Conservation (phyloP, 768 basidiomycete genomes). For the Suillus tomentosus region DNA sequence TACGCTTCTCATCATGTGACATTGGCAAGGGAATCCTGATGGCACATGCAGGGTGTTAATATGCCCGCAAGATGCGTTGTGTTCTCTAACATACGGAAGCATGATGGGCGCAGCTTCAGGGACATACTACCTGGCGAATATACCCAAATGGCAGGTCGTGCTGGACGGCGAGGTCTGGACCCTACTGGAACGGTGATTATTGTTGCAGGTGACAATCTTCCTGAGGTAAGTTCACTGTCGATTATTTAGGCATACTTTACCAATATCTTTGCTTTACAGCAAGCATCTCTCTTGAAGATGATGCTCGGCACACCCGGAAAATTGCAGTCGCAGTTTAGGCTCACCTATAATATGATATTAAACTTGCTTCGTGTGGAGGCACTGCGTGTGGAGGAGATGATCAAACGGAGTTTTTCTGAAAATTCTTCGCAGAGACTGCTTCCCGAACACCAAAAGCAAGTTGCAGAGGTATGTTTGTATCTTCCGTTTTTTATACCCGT, state of each 20-base stretch:
- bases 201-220: slow-evolving; percentile 77
- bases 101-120: slow-evolving; percentile 91
- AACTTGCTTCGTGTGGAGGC: slow-evolving; percentile 97
- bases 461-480: slow-evolving; percentile 63
- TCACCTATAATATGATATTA: slow-evolving; percentile 99
- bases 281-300: slow-evolving; percentile 77
- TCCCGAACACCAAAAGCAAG: slow-evolving; percentile 91
- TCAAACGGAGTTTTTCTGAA: slow-evolving; percentile 98
- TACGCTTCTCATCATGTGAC: slow-evolving; percentile 33
- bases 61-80: slow-evolving; percentile 99
- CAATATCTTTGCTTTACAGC: slow-evolving; percentile 42
- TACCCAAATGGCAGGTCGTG: slow-evolving; percentile 99
- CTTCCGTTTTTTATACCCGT: neutral
- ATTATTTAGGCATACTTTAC: slow-evolving; percentile 1
- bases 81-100: slow-evolving; percentile 92
- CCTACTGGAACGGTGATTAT: slow-evolving; percentile 95
- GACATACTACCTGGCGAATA: slow-evolving; percentile 92
- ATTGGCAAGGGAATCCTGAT: slow-evolving; percentile 17
- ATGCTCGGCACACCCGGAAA: slow-evolving; percentile 94
- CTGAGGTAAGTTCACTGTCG: slow-evolving; percentile 61
- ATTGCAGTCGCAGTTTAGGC: slow-evolving; percentile 91
- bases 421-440: slow-evolving; percentile 91
- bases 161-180: slow-evolving; percentile 94
- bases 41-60: slow-evolving; percentile 80
- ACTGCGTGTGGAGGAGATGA: slow-evolving; percentile 97